These are phyloP conservation scores for Geotrichum australiense DNA, from an alignment of 1,139 yeast genomes.

Conservation along the genomic window DNA sequence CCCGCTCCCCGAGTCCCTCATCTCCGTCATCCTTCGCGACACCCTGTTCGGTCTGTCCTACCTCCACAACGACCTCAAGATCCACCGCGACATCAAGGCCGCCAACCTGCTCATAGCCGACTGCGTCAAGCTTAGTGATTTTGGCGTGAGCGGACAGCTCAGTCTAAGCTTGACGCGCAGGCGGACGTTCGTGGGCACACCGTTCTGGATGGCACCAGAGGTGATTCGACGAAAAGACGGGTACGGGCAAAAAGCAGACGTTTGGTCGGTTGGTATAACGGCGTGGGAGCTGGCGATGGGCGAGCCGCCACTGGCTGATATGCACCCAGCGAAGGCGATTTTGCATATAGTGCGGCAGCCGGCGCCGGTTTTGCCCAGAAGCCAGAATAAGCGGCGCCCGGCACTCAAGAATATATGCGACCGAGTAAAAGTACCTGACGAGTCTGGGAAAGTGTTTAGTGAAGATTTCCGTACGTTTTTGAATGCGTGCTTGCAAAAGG, in stretches of 20 bases:
- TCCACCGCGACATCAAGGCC: conserved; percentile 81
- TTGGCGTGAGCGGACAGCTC: conserved; percentile 88
- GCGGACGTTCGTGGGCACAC: conserved; percentile 95
- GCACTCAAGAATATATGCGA: conserved; percentile 2
- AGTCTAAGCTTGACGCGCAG: conserved; percentile 70
- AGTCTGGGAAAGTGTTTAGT: conserved; percentile 32
- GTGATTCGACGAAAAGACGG: conserved; percentile 45
- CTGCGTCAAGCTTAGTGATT: conserved; percentile 81
- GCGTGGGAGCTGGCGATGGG: conserved; percentile 86
- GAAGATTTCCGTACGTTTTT: conserved; percentile 55
- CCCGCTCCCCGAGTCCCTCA: conserved; percentile 14
- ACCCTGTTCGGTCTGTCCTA: conserved; percentile 63
- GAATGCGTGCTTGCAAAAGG: conserved; percentile 49
- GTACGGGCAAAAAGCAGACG: conserved; percentile 82
- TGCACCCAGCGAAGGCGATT: conserved; percentile 70
- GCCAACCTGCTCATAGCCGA: conserved; percentile 69
- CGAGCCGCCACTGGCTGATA: conserved; percentile 55
- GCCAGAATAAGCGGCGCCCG: conserved; percentile 9
- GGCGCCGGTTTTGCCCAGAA: conserved; percentile 54
- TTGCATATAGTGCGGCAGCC: conserved; percentile 62
- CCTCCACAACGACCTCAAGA: conserved; percentile 69
- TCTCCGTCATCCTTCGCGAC: conserved; percentile 36
- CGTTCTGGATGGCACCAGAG: conserved; percentile 99
- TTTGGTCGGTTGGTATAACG: conserved; percentile 89
- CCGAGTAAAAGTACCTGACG: conserved; percentile 5